A percentile compares a stretch with the other conserved stretches of the same genome.
phyloP scores from a whole-genome alignment of 768 basidiomycete species.

The Tephrocybe sp. region DNA sequence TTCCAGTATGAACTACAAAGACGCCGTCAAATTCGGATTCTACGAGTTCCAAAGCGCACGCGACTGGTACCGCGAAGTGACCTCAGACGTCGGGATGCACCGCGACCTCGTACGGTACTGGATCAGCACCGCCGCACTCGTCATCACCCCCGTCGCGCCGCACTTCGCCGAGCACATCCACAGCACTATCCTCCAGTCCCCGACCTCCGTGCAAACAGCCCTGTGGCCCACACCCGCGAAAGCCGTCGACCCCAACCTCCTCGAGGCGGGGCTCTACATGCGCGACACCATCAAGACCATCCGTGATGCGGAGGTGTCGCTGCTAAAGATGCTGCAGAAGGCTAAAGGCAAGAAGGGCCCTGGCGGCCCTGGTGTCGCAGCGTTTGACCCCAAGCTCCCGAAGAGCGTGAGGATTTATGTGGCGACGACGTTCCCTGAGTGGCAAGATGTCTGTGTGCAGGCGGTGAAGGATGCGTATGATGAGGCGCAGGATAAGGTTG shows the following conservation, averaged over 20 bases:
- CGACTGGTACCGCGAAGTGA: slow-evolving; percentile 96
- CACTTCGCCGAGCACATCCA: slow-evolving; percentile 95
- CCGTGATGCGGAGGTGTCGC: slow-evolving; percentile 78
- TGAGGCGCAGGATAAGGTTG: slow-evolving; percentile 58
- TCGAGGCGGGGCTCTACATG: slow-evolving; percentile 84
- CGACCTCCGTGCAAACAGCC: slow-evolving; percentile 77
- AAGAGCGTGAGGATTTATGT: slow-evolving; percentile 90
- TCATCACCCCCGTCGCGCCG: slow-evolving; percentile 85
- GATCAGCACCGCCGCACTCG: slow-evolving; percentile 77
- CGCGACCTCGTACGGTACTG: slow-evolving; percentile 80
- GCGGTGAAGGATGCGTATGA: slow-evolving; percentile 68
- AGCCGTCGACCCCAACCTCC: slow-evolving; percentile 57
- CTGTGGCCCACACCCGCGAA: slow-evolving; percentile 71
- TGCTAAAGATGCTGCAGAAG: slow-evolving; percentile 81
- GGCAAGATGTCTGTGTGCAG: slow-evolving; percentile 86
- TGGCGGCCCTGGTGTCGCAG: slow-evolving; percentile 31
- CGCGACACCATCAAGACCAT: slow-evolving; percentile 88
- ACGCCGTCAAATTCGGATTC: slow-evolving; percentile 92
- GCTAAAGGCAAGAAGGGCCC: slow-evolving; percentile 58
- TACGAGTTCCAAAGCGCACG: slow-evolving; percentile 91
- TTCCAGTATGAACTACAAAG: slow-evolving; percentile 88
- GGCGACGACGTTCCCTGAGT: slow-evolving; percentile 86
- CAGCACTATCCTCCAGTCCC: slow-evolving; percentile 67
- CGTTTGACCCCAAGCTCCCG: slow-evolving; percentile 82
- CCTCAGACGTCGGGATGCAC: slow-evolving; percentile 89